Conservation (phyloP, 1,139 yeast species). For the Lodderomyces theae region DNA sequence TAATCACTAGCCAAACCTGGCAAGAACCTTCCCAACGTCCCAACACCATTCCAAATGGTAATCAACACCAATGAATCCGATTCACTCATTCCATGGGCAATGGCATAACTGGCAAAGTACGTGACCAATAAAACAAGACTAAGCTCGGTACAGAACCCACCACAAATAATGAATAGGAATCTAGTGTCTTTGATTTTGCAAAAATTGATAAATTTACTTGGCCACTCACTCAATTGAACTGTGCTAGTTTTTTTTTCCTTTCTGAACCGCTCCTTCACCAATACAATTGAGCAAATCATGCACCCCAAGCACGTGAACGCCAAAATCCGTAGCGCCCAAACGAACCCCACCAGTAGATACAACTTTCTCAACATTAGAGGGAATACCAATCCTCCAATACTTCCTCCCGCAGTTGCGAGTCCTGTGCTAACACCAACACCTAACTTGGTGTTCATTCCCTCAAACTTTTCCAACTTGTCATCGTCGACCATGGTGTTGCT, state of each 20-base stretch:
- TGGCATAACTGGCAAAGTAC: conserved; percentile 43
- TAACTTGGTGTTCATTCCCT: background rate
- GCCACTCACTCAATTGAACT: background rate
- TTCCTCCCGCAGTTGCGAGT: conserved; percentile 60
- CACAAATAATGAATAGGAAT: conserved; percentile 27
- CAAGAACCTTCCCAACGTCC: conserved; percentile 36
- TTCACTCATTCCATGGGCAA: conserved; percentile 38
- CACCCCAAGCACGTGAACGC: conserved; percentile 49
- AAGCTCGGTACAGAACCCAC: conserved; percentile 52
- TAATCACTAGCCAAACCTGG: conserved; percentile 41
- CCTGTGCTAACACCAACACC: conserved; percentile 37
- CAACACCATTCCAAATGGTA: conserved; percentile 40
- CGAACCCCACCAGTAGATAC: conserved; percentile 52
- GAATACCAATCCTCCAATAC: conserved; percentile 60
- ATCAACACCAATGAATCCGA: conserved; percentile 35
- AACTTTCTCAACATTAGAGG: conserved; percentile 57
- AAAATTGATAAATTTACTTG: background rate
- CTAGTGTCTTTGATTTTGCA: conserved; percentile 17
- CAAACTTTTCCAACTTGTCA: conserved; percentile 4
- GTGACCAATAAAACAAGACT: conserved; percentile 51
- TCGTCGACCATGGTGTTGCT: background rate
- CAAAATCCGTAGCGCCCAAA: conserved; percentile 60
- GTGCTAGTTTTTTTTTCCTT: conserved; percentile 5
- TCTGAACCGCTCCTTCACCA: conserved; percentile 49
- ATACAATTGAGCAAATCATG: conserved; percentile 34